Evolutionary conservation across 108 stramenopile species (phyloP).

Genomic region (Fistulifera pelliculosa): DNA sequence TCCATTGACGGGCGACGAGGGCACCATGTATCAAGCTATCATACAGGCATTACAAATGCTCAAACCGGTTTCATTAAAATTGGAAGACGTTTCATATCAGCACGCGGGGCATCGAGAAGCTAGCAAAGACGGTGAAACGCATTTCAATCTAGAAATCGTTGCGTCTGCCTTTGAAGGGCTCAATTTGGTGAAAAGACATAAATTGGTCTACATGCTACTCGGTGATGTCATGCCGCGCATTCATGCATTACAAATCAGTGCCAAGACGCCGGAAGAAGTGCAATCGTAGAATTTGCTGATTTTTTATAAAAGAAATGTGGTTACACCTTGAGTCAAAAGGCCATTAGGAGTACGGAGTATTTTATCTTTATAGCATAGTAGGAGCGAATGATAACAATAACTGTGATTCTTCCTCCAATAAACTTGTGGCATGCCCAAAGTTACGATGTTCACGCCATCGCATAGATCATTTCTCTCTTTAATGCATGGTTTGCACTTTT

Average conservation of each 20-base stretch:
- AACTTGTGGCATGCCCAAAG: too few species aligned
- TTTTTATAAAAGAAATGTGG: neutral
- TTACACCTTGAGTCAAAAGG: too few species aligned
- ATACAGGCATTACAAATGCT: constrained; percentile 55
- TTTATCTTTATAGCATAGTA: too few species aligned
- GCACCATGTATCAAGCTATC: constrained; percentile 78
- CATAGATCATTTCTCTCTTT: too few species aligned
- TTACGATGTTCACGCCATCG: too few species aligned
- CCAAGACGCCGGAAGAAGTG: constrained; percentile 75
- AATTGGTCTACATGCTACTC: constrained; percentile 85
- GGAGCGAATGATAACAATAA: too few species aligned
- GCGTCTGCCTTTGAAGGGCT: constrained; percentile 88
- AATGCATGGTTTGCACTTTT: too few species aligned
- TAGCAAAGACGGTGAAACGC: constrained; percentile 69
- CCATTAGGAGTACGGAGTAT: too few species aligned
- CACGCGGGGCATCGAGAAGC: constrained; percentile 73
- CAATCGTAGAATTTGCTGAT: neutral
- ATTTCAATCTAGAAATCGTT: constrained; percentile 78
- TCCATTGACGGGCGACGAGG: constrained; percentile 8
- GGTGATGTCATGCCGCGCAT: constrained; percentile 88
- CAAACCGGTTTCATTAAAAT: constrained; percentile 51
- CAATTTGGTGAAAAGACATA: constrained; percentile 84
- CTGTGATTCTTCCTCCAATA: too few species aligned
- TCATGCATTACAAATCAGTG: constrained; percentile 81
- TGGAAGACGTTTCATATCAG: constrained; percentile 70